Evolutionary conservation across 768 basidiomycete genomes (phyloP).

Genomic region (Rhizopogon vulgaris): DNA sequence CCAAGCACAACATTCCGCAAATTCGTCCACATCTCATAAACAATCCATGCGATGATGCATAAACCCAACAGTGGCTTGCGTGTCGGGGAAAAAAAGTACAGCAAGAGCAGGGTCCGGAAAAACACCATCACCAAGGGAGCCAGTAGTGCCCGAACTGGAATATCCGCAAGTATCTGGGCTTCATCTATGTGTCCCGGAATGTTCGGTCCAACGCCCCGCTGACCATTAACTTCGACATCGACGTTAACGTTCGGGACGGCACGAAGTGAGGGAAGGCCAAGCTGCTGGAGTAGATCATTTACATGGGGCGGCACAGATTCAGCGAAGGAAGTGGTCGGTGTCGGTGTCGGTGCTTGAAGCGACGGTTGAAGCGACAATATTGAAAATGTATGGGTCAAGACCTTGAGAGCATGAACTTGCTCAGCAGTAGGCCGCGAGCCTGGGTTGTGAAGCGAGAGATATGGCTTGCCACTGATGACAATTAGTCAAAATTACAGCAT

Average conservation of each 20-base stretch:
- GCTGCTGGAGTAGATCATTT: conserved; percentile 56
- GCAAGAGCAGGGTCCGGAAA: conserved; percentile 58
- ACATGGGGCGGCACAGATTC: conserved; percentile 42
- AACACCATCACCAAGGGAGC: conserved; percentile 63
- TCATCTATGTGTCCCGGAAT: conserved; percentile 21
- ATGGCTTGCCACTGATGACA: conserved; percentile 30
- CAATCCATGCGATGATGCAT: conserved; percentile 60
- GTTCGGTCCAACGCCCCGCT: conserved; percentile 11
- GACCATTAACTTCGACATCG: conserved; percentile 9
- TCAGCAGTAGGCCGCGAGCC: conserved; percentile 44
- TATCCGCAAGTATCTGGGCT: conserved; percentile 38
- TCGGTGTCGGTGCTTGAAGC: conserved; percentile 20
- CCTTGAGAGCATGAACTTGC: conserved; percentile 49
- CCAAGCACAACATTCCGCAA: conserved; percentile 43
- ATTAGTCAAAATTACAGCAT: conserved; percentile 2
- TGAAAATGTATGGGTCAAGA: conserved; percentile 36
- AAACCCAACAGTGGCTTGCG: conserved; percentile 66
- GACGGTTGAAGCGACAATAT: conserved; percentile 49
- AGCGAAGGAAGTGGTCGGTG: conserved; percentile 18
- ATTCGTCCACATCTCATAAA: conserved; percentile 73
- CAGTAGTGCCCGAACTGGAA: conserved; percentile 62
- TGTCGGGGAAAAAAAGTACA: conserved; percentile 75
- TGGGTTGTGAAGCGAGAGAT: conserved; percentile 45
- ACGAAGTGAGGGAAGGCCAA: conserved; percentile 52
- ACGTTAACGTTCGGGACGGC: conserved; percentile 24